Evolutionary conservation across 2,329 filamentous ascomycete genomes (phyloP).

Genomic region (Colletotrichum musicola): DNA sequence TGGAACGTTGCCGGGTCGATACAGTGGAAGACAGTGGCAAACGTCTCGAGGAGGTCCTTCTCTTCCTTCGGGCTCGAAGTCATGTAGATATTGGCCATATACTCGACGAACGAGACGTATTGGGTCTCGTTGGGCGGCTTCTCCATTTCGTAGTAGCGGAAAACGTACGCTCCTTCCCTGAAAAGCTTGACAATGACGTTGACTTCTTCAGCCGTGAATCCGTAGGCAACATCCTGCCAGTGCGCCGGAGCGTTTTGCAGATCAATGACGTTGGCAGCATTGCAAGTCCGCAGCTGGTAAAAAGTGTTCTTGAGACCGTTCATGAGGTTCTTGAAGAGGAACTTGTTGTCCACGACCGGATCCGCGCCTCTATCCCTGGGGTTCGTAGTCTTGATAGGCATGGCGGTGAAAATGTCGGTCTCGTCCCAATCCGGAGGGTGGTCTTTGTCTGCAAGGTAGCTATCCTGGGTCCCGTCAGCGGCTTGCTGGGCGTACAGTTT

Average conservation of each 20-base stretch:
- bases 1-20: conserved; percentile 99
- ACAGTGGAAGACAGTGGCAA: conserved; percentile 98
- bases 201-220: conserved; percentile 97
- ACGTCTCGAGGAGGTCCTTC: conserved; percentile 96
- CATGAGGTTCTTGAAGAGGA: conserved; percentile 95
- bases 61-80: conserved; percentile 95
- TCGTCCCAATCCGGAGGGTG: conserved; percentile 94
- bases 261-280: conserved; percentile 78
- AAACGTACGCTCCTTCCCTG: conserved; percentile 94
- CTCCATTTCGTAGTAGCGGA: conserved; percentile 95
- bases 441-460: conserved; percentile 86
- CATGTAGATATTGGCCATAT: conserved; percentile 95
- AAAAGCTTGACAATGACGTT: conserved; percentile 97
- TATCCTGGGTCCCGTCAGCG: conserved; percentile 73
- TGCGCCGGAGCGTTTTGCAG: conserved; percentile 83
- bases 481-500: conserved; percentile 80
- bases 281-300: conserved; percentile 92
- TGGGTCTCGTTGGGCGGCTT: conserved; percentile 79
- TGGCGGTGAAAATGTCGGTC: conserved; percentile 95
- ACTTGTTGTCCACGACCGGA: conserved; percentile 96
- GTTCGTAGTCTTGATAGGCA: conserved; percentile 95
- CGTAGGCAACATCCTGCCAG: conserved; percentile 95
- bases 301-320: conserved; percentile 97
- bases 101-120: conserved; percentile 86
- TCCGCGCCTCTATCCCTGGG: conserved; percentile 89